Evolutionary conservation across 352 stramenopile genomes (phyloP).

Genomic region (Globisporangium orthogonon): DNA sequence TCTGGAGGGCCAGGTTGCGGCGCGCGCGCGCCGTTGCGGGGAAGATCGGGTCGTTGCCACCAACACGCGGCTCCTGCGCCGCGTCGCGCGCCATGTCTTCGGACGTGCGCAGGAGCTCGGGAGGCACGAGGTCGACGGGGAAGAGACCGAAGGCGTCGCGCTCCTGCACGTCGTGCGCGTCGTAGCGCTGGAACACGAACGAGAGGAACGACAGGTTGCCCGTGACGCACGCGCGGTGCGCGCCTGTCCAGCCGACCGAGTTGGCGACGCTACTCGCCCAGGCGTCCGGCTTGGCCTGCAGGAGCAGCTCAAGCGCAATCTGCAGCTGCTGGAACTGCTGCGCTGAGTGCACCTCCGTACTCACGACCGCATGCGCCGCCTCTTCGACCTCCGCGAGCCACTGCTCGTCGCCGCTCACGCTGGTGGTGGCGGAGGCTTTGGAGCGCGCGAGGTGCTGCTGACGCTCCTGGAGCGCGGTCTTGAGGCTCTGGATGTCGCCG

Average conservation of each 20-base stretch:
- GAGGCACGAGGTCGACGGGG: conserved; percentile 48
- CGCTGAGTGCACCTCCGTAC: conserved; percentile 43
- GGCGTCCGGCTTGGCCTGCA: conserved; percentile 24
- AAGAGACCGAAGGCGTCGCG: conserved; percentile 47
- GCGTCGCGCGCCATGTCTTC: conserved; percentile 19
- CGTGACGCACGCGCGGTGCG: conserved; percentile 50
- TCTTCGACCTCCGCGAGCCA: conserved; percentile 34
- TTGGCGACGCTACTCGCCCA: conserved; percentile 28
- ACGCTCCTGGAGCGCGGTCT: conserved; percentile 24
- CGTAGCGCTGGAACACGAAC: conserved; percentile 38
- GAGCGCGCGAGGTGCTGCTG: conserved; percentile 3
- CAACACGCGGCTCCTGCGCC: conserved; percentile 1
- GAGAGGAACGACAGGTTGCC: conserved; percentile 52
- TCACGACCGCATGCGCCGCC: conserved; percentile 47
- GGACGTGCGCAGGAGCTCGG: conserved; percentile 28
- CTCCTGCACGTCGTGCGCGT: conserved; percentile 23
- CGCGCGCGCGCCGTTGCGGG: conserved; percentile 17
- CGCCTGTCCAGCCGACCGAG: conserved; percentile 33
- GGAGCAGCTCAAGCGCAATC: conserved; percentile 51
- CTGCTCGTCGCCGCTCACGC: conserved; percentile 5
- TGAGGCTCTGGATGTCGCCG: conserved; percentile 44
- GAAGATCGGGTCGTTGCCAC: conserved; percentile 4
- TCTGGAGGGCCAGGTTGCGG: conserved; percentile 25
- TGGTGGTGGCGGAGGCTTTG: conserved; percentile 9
- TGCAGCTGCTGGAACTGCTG: conserved; percentile 57